phyloP scores from a whole-genome alignment of 2,329 filamentous ascomycete genomes.

The Corniculantispora saksenae region DNA sequence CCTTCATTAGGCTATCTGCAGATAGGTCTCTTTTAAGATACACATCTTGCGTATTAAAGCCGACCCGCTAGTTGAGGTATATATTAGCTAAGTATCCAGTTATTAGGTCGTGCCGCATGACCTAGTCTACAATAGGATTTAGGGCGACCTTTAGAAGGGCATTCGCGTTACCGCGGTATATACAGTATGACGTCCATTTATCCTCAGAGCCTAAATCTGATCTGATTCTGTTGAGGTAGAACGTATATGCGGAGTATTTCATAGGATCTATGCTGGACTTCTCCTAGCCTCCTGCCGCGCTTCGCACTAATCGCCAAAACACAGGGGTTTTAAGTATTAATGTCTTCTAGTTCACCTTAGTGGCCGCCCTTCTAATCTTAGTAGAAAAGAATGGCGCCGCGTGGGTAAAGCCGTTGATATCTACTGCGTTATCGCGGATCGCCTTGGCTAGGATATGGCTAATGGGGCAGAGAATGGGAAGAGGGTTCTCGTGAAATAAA shows the following conservation, averaged over 20 bases:
- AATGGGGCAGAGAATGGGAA: conserved; percentile 18
- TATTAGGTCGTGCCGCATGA: conserved; percentile 19
- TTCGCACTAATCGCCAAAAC: conserved; percentile 12
- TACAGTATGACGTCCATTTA: conserved; percentile 16
- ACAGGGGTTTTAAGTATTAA: conserved; percentile 19
- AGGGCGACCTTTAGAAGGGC: conserved; percentile 19
- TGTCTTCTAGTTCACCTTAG: conserved; percentile 16
- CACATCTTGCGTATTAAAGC: conserved; percentile 19
- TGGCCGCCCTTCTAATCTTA: conserved; percentile 11
- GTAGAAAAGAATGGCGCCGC: conserved; percentile 15
- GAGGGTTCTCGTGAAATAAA: conserved; percentile 19
- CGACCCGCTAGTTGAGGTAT: conserved; percentile 13
- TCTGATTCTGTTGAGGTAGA: conserved; percentile 19
- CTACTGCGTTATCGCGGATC: conserved; percentile 13
- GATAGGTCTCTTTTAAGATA: conserved; percentile 14
- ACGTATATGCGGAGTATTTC: conserved; percentile 19
- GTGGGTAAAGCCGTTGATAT: conserved; percentile 11
- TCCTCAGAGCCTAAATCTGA: conserved; percentile 17
- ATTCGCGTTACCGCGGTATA: conserved; percentile 17
- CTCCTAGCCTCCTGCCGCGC: not conserved
- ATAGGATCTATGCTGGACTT: conserved; percentile 18
- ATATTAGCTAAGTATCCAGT: conserved; percentile 18
- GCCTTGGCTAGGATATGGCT: conserved; percentile 13
- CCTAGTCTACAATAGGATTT: conserved; percentile 17
- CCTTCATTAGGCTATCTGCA: conserved; percentile 12